Conservation (phyloP, 2,329 filamentous ascomycete genomes). For the Trichoderma polysporum region DNA sequence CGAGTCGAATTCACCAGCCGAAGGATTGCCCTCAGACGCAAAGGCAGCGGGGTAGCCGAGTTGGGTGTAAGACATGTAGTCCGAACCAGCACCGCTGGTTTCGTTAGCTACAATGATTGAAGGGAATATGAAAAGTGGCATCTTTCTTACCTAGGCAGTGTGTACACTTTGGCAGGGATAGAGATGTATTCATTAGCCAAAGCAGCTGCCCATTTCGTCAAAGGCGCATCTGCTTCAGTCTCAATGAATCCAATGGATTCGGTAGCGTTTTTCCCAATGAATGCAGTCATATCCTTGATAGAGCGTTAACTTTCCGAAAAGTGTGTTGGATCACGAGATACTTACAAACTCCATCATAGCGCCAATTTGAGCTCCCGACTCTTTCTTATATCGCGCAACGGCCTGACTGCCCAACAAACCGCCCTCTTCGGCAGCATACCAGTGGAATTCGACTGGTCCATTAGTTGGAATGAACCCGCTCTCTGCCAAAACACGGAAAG, state of each 20-base stretch:
- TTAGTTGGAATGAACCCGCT: slow-evolving; percentile 36
- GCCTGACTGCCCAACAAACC: slow-evolving; percentile 65
- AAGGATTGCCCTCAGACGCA: slow-evolving; percentile 40
- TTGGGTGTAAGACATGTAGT: slow-evolving; percentile 43
- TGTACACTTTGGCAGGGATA: slow-evolving; percentile 37
- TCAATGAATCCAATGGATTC: slow-evolving; percentile 42
- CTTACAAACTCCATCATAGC: slow-evolving; percentile 66
- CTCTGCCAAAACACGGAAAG: slow-evolving; percentile 62
- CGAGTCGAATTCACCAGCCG: slow-evolving; percentile 34
- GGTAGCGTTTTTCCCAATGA: slow-evolving; percentile 37
- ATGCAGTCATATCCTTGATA: slow-evolving; percentile 44
- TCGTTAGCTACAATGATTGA: slow-evolving; percentile 66
- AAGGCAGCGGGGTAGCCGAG: slow-evolving; percentile 42
- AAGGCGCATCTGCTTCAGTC: slow-evolving; percentile 37
- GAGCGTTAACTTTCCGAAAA: slow-evolving; percentile 45
- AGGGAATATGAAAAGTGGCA: slow-evolving; percentile 43
- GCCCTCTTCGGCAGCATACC: slow-evolving; percentile 78
- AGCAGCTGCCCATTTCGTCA: slow-evolving; percentile 37
- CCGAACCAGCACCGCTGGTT: slow-evolving; percentile 38
- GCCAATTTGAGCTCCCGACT: slow-evolving; percentile 60
- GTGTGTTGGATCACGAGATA: slow-evolving; percentile 47
- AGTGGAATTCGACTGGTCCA: slow-evolving; percentile 68
- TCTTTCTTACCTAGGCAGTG: slow-evolving; percentile 30
- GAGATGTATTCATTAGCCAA: slow-evolving; percentile 39
- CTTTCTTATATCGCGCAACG: slow-evolving; percentile 66